Evolutionary conservation across 225 moss, liverwort and hornwort species (phyloP).

Genomic region (Thuidium tamariscinum): DNA sequence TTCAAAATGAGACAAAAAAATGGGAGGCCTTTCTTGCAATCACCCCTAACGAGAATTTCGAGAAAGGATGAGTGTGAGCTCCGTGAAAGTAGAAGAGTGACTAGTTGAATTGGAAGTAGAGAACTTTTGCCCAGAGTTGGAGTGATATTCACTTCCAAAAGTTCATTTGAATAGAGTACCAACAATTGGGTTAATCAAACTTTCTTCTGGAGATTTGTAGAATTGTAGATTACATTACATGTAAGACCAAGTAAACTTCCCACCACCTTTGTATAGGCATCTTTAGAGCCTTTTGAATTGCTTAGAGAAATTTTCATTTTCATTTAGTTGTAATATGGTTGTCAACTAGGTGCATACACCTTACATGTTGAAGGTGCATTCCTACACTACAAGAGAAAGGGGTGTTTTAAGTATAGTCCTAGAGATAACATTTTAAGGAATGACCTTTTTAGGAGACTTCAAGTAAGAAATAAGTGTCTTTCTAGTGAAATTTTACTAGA

Average conservation of each 20-base stretch:
- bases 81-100: not conserved
- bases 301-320: not conserved
- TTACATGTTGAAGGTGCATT: not conserved
- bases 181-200: not conserved
- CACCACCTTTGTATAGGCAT: not conserved
- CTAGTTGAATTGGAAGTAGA: not conserved
- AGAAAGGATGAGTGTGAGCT: not conserved
- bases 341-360: accelerated
- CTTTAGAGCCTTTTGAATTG: not conserved
- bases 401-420: not conserved
- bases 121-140: not conserved
- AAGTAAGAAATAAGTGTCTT: no score
- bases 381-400: no score
- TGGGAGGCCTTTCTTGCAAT: no score
- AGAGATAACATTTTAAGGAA: no score
- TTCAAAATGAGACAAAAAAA: no score
- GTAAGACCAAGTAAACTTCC: accelerated
- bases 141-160: not conserved
- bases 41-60: not conserved
- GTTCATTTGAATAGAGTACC: not conserved
- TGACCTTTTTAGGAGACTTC: no score
- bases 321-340: not conserved
- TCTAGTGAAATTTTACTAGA: no score
- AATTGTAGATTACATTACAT: not conserved
- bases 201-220: not conserved